Evolutionary conservation across 1,284 basidiomycete genomes (phyloP).

Genomic region (Ceratobasidium theobromae): DNA sequence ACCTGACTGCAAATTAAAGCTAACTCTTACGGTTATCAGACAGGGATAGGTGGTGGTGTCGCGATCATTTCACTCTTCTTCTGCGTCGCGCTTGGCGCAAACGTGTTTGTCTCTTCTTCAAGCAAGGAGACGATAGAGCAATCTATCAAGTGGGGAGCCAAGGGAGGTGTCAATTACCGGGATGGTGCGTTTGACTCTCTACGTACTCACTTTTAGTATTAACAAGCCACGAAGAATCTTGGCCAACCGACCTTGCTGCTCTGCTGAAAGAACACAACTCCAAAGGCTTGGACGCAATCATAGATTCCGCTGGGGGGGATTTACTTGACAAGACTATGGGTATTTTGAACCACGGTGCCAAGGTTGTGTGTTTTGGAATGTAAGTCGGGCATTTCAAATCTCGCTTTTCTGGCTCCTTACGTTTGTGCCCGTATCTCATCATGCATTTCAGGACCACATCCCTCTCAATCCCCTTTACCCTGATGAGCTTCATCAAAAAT

Average conservation of each 20-base stretch:
- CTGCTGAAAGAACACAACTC: conserved; percentile 51
- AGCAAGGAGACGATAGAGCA: conserved; percentile 66
- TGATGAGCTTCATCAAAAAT: conserved; percentile 79
- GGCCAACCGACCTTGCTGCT: conserved; percentile 59
- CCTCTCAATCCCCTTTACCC: conserved; percentile 66
- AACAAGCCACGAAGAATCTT: conserved; percentile 52
- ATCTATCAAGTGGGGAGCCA: conserved; percentile 71
- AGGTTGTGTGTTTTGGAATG: conserved; percentile 76
- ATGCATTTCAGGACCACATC: conserved; percentile 71
- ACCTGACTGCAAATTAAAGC: background rate
- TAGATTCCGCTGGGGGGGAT: conserved; percentile 81
- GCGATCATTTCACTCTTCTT: conserved; percentile 77
- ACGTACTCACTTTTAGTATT: background rate
- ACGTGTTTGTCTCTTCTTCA: conserved; percentile 82
- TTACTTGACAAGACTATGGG: conserved; percentile 62
- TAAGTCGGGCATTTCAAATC: conserved; percentile 49
- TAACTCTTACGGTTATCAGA: conserved; percentile 23
- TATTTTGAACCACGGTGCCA: conserved; percentile 68
- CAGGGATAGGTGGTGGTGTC: conserved; percentile 61
- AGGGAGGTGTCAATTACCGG: conserved; percentile 73
- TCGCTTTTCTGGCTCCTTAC: background rate
- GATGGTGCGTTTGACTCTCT: conserved; percentile 47
- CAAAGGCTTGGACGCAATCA: conserved; percentile 61
- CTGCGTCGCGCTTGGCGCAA: conserved; percentile 72
- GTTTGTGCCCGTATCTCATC: background rate